Evolutionary conservation across 2,329 filamentous ascomycete genomes (phyloP).

Genomic region (Fusarium pininemorale): DNA sequence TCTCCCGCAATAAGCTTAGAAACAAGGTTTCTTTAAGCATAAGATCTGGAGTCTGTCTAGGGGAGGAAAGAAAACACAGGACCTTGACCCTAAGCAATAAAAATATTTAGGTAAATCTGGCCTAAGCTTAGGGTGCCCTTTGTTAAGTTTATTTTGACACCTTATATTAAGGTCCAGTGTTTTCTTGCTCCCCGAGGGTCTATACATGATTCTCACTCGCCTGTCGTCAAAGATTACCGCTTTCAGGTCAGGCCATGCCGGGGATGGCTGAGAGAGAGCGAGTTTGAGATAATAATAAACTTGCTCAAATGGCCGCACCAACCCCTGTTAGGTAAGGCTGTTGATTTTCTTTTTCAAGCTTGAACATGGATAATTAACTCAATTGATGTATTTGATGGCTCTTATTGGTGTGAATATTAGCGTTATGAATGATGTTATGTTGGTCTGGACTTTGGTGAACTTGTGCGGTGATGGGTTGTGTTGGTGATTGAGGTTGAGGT

Average conservation of each 20-base stretch:
- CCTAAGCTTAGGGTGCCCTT: too few relatives aligned
- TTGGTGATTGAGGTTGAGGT: background rate
- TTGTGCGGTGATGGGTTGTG: background rate
- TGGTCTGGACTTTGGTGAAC: background rate
- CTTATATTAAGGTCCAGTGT: too few relatives aligned
- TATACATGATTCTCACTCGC: background rate
- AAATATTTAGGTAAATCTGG: too few relatives aligned
- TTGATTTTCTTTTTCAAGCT: background rate
- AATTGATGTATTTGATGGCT: background rate
- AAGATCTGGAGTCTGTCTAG: background rate
- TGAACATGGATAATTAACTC: background rate
- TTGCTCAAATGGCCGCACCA: constrained; percentile 54
- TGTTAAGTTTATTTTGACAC: too few relatives aligned
- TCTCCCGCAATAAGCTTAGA: background rate
- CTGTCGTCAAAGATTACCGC: background rate
- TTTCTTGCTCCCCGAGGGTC: too few relatives aligned
- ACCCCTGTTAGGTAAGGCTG: constrained; percentile 17
- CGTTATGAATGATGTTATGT: background rate
- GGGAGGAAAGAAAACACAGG: too few relatives aligned
- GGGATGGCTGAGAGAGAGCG: constrained; percentile 21
- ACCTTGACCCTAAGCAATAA: too few relatives aligned
- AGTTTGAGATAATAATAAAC: constrained; percentile 45
- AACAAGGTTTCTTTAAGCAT: background rate
- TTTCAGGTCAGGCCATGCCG: constrained; percentile 7
- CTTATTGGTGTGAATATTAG: background rate